Conservation (phyloP, 768 basidiomycete genomes). For the Hortiboletus campestris region DNA sequence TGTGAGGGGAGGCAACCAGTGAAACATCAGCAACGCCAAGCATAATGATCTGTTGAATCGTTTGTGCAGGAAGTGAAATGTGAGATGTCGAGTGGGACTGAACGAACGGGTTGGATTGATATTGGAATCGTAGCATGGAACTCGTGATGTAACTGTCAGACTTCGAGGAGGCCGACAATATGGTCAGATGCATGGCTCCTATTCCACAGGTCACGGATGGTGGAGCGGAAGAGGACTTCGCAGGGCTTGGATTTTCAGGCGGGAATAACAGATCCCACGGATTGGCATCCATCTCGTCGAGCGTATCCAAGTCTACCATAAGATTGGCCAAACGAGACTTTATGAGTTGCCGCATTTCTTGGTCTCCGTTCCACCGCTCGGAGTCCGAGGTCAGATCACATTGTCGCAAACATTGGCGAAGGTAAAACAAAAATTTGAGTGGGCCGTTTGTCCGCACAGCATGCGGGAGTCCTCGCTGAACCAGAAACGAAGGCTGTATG, state of each 20-base stretch:
- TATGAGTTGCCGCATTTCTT: constrained; percentile 37
- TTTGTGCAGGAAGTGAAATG: constrained; percentile 10
- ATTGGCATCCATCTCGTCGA: constrained; percentile 25
- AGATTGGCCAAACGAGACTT: constrained; percentile 36
- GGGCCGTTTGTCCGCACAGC: constrained; percentile 62
- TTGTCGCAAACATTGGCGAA: constrained; percentile 53
- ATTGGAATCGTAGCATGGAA: constrained; percentile 26
- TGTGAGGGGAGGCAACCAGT: constrained; percentile 50
- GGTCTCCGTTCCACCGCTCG: constrained; percentile 17
- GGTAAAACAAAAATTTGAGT: constrained; percentile 77
- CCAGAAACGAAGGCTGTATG: constrained; percentile 79
- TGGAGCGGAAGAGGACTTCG: constrained; percentile 5
- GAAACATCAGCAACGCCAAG: constrained; percentile 41
- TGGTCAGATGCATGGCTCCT: constrained; percentile 16
- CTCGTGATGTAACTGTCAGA: constrained; percentile 25
- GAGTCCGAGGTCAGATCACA: constrained; percentile 35
- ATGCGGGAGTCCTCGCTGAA: constrained; percentile 71
- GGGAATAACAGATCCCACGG: constrained; percentile 25
- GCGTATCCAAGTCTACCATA: constrained; percentile 45
- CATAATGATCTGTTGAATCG: constrained; percentile 24
- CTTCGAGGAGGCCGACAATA: constrained; percentile 20
- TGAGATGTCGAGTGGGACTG: constrained; percentile 15
- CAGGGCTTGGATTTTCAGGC: constrained; percentile 4
- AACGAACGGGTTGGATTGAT: constrained; percentile 12
- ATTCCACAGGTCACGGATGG: constrained; percentile 18